phyloP scores from a whole-genome alignment of 1,284 basidiomycete species.

The Trichosporon sp. region DNA sequence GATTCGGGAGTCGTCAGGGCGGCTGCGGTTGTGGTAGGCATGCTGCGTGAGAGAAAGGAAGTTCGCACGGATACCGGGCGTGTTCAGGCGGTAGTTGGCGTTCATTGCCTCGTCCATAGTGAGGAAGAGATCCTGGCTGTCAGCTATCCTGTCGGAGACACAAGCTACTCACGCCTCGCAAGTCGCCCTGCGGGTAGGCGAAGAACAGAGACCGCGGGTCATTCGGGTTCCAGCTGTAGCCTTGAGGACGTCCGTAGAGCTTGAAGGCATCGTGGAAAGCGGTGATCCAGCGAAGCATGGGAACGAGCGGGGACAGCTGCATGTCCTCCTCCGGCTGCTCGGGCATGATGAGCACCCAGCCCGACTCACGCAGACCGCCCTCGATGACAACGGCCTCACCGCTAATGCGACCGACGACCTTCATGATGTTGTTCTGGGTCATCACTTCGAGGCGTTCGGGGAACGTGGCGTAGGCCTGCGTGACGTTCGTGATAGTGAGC shows the following conservation, averaged over 20 bases:
- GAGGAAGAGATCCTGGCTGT: conserved; percentile 69
- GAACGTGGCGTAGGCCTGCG: conserved; percentile 71
- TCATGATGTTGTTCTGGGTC: conserved; percentile 76
- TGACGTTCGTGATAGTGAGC: conserved; percentile 43
- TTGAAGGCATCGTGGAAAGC: conserved; percentile 79
- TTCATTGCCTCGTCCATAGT: conserved; percentile 75
- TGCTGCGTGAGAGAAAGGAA: conserved; percentile 62
- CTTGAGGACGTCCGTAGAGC: conserved; percentile 72
- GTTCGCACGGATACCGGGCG: conserved; percentile 61
- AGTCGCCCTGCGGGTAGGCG: conserved; percentile 40
- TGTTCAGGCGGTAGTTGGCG: conserved; percentile 64
- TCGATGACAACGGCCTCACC: conserved; percentile 61
- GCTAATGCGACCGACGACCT: conserved; percentile 73
- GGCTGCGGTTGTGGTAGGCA: not conserved
- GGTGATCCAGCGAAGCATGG: conserved; percentile 93
- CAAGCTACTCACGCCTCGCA: conserved; percentile 33
- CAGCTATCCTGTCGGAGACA: not conserved
- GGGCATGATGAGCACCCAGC: conserved; percentile 83
- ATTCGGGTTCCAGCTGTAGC: conserved; percentile 80
- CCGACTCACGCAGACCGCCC: conserved; percentile 56
- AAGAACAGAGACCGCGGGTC: conserved; percentile 54
- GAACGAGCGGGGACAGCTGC: conserved; percentile 50
- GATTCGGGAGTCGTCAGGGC: conserved; percentile 8
- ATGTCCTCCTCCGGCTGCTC: conserved; percentile 47
- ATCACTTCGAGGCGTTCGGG: conserved; percentile 92